A percentile compares a stretch with the other conserved stretches of the same genome.
Evolutionary conservation across 164 flowering plant genomes (phyloP).

Genomic region (Houttuynia cordata): DNA sequence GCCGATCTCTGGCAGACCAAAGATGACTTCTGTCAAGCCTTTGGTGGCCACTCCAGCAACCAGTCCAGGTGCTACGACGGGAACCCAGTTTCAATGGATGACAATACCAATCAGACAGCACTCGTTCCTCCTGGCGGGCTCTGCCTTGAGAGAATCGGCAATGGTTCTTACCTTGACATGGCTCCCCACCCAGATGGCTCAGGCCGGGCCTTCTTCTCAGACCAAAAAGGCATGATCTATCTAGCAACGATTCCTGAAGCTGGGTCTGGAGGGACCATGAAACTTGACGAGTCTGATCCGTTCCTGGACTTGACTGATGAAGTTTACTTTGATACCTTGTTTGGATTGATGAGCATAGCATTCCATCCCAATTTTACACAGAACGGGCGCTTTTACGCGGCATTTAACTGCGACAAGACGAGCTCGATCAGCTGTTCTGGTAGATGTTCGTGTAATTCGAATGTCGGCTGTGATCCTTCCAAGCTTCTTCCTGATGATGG

Average conservation of each 20-base stretch:
- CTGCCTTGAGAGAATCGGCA: constrained; percentile 80
- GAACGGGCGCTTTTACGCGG: constrained; percentile 80
- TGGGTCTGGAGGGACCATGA: constrained; percentile 53
- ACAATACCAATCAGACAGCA: constrained; percentile 8
- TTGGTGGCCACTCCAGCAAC: constrained; percentile 61
- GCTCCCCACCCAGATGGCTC: constrained; percentile 87
- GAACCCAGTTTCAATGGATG: constrained; percentile 32
- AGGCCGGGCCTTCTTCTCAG: constrained; percentile 57
- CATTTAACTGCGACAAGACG: constrained; percentile 71
- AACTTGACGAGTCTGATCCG: constrained; percentile 47
- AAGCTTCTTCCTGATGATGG: constrained; percentile 43
- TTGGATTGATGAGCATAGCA: constrained; percentile 84
- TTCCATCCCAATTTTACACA: constrained; percentile 67
- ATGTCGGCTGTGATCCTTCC: constrained; percentile 77
- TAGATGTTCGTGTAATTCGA: constrained; percentile 83
- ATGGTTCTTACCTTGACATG: constrained; percentile 73
- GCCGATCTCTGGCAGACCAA: constrained; percentile 65
- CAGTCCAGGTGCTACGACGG: constrained; percentile 21
- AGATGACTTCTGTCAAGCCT: constrained; percentile 57
- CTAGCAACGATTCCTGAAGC: constrained; percentile 58
- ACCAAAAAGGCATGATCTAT: constrained; percentile 69
- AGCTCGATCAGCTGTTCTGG: constrained; percentile 61
- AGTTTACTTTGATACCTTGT: constrained; percentile 52
- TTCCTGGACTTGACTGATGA: constrained; percentile 72
- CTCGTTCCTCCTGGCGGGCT: constrained; percentile 44